These are phyloP conservation scores for Backusella psychrophila DNA, from an alignment of 192 early-diverging fungal genomes.

Conservation along the genomic window DNA sequence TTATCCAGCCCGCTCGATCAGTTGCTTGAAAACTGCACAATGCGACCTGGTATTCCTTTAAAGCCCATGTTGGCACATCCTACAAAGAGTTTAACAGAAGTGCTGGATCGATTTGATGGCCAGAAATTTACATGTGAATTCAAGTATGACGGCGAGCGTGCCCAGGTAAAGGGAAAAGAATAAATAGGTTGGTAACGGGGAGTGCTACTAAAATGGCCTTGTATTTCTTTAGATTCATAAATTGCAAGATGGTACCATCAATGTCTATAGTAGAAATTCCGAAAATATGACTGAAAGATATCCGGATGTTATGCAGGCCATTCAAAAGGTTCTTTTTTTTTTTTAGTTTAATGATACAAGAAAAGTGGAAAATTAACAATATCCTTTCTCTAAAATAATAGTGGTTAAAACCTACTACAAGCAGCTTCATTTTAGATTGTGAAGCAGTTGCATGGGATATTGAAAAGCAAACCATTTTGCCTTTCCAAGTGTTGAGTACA, in stretches of 20 bases:
- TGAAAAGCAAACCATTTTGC: conserved; percentile 76
- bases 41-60: conserved; percentile 93
- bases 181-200: background rate
- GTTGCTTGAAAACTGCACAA: conserved; percentile 75
- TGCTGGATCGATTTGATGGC: conserved; percentile 91
- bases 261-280: conserved; percentile 91
- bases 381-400: background rate
- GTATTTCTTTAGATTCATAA: conserved; percentile 69
- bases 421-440: conserved; percentile 94
- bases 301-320: conserved; percentile 84
- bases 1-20: conserved; percentile 71
- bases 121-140: conserved; percentile 96
- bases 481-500: conserved; percentile 96
- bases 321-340: conserved; percentile 57
- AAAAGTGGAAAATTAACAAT: background rate
- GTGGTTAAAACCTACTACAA: conserved; percentile 57
- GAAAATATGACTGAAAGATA: conserved; percentile 94
- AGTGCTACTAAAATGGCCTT: background rate
- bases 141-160: conserved; percentile 98
- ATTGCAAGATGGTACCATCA: conserved; percentile 69
- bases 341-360: background rate
- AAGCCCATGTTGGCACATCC: conserved; percentile 99
- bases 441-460: conserved; percentile 99
- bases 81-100: conserved; percentile 90
- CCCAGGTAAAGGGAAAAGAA: conserved; percentile 57